These are phyloP conservation scores for Earliella scabrosa DNA, from an alignment of 1,284 basidiomycete genomes.

Conservation along the genomic window DNA sequence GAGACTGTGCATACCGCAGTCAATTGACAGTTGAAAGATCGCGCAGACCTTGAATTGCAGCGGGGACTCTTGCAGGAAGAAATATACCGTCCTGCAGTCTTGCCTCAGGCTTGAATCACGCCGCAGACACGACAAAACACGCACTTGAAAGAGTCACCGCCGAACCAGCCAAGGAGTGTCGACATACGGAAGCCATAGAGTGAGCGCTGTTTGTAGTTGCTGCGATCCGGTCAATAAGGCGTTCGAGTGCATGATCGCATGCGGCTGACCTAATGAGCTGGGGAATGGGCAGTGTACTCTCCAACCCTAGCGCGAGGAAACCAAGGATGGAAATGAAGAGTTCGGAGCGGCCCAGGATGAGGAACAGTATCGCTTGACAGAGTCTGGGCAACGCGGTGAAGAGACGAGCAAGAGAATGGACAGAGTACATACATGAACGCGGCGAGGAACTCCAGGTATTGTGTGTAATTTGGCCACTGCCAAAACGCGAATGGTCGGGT, in stretches of 20 bases:
- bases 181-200: slow-evolving; percentile 85
- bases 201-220: slow-evolving; percentile 76
- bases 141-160: slow-evolving; percentile 84
- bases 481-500: slow-evolving; percentile 80
- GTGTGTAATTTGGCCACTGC: slow-evolving; percentile 81
- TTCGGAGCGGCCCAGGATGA: slow-evolving; percentile 73
- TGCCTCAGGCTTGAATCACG: not conserved
- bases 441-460: slow-evolving; percentile 85
- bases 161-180: slow-evolving; percentile 82
- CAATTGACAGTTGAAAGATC: slow-evolving; percentile 79
- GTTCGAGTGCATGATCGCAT: slow-evolving; percentile 20
- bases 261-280: slow-evolving; percentile 69
- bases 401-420: not conserved
- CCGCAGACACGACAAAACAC: slow-evolving; percentile 23
- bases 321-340: slow-evolving; percentile 73
- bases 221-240: slow-evolving; percentile 33
- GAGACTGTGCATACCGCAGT: slow-evolving; percentile 57
- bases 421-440: slow-evolving; percentile 63
- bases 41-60: slow-evolving; percentile 82
- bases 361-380: slow-evolving; percentile 69
- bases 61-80: slow-evolving; percentile 72
- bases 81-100: slow-evolving; percentile 68
- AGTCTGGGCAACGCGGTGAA: slow-evolving; percentile 46
- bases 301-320: slow-evolving; percentile 78
- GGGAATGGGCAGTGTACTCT: slow-evolving; percentile 83